phyloP scores from a whole-genome alignment of 2,329 filamentous ascomycete genomes.

The Pyricularia sp. region DNA sequence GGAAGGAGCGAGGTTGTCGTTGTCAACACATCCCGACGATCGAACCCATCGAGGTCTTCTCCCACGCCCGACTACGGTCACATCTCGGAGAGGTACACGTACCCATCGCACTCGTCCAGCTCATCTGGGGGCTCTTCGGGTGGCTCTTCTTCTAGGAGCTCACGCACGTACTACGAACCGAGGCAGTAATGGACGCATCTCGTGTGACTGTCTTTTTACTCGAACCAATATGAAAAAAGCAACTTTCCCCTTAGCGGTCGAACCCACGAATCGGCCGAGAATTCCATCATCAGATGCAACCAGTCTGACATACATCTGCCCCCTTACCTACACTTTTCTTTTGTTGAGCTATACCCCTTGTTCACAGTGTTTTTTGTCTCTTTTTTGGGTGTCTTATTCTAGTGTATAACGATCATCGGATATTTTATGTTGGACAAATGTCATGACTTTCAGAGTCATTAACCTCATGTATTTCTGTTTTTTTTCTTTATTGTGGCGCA shows the following conservation, averaged over 20 bases:
- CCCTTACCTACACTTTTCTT: not conserved
- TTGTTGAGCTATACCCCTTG: not conserved
- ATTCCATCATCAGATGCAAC: not conserved
- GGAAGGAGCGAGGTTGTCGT: slow-evolving; percentile 2
- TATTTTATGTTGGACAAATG: not conserved
- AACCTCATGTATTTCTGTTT: not conserved
- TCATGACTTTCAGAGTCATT: not conserved
- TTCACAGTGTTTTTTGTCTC: not conserved
- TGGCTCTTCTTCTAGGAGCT: not conserved
- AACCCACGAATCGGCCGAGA: not conserved
- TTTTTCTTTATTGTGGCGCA: not conserved
- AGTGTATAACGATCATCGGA: not conserved
- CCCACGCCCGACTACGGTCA: not conserved
- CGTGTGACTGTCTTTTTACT: not conserved
- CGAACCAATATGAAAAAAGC: not conserved
- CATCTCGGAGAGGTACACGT: not conserved
- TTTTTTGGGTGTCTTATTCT: not conserved
- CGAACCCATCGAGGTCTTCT: not conserved
- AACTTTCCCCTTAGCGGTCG: not conserved
- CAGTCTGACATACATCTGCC: not conserved
- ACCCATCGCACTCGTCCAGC: not conserved
- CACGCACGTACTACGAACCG: not conserved
- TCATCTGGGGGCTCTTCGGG: not conserved
- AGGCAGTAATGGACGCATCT: not conserved
- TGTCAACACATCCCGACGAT: not conserved